phyloP scores from a whole-genome alignment of 176 grass and related monocot genomes.

The Otatea glauca region DNA sequence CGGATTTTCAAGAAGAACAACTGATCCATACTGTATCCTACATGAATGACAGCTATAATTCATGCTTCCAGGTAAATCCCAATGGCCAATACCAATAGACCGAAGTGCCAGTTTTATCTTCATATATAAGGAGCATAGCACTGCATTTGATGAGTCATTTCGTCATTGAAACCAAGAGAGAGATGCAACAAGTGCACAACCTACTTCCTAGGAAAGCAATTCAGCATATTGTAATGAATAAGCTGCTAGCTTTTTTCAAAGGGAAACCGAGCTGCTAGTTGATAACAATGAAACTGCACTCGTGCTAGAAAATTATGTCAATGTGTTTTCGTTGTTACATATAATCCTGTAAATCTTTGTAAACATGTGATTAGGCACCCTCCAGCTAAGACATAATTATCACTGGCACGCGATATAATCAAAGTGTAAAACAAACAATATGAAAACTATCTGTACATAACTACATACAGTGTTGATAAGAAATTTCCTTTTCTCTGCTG shows the following conservation, averaged over 20 bases:
- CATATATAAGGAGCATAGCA: background rate
- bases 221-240: conserved; percentile 16
- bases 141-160: background rate
- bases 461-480: conserved; percentile 66
- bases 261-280: background rate
- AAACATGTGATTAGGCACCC: background rate
- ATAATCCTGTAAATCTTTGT: background rate
- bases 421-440: background rate
- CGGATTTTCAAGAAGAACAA: conserved; percentile 7
- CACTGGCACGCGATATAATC: background rate
- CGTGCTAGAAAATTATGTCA: too few relatives aligned
- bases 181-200: background rate
- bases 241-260: background rate
- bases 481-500: conserved; percentile 74
- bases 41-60: background rate
- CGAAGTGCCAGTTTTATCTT: background rate
- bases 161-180: background rate
- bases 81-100: background rate
- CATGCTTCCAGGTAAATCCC: conserved; percentile 18
- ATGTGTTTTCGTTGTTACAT: too few relatives aligned
- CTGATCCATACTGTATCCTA: background rate
- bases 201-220: background rate
- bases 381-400: background rate
- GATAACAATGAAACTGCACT: background rate
- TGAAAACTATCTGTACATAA: conserved; percentile 46